Evolutionary conservation across 805 yeast genomes (phyloP).

Genomic region (Debaryomyces hansenii): DNA sequence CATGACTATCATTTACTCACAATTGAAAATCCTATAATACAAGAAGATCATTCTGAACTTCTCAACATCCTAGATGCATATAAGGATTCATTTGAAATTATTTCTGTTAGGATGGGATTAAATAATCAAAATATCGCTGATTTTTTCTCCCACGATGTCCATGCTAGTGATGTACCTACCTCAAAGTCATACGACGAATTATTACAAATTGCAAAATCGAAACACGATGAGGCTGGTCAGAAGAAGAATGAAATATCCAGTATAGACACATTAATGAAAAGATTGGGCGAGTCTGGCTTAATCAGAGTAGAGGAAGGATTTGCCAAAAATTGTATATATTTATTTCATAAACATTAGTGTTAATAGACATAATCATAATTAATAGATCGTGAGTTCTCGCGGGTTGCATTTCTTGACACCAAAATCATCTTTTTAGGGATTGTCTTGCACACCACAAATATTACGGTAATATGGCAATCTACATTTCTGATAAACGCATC

Average conservation of each 20-base stretch:
- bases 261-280: constrained; percentile 13
- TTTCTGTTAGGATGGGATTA: constrained; percentile 26
- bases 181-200: constrained; percentile 14
- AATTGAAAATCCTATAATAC: constrained; percentile 27
- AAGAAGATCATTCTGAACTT: constrained; percentile 22
- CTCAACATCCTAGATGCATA: constrained; percentile 19
- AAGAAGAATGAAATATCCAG: constrained; percentile 1
- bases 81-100: constrained; percentile 22
- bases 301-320: constrained; percentile 18
- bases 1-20: constrained; percentile 26
- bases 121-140: constrained; percentile 10
- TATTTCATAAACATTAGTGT: constrained; percentile 9
- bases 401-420: too few relatives aligned
- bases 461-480: constrained; percentile 3
- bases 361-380: too few relatives aligned
- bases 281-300: constrained; percentile 21
- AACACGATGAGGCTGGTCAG: not conserved
- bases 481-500: constrained; percentile 5
- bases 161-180: not conserved
- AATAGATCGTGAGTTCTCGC: too few relatives aligned
- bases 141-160: constrained; percentile 10
- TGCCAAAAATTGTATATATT: constrained; percentile 15
- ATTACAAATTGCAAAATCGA: constrained; percentile 11
- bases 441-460: not conserved
- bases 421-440: not conserved